Evolutionary conservation across 192 early-diverging fungal genomes (phyloP), one percentile per base, ranked within the genome.

Genomic region (Chytriomyces sp.): DNA sequence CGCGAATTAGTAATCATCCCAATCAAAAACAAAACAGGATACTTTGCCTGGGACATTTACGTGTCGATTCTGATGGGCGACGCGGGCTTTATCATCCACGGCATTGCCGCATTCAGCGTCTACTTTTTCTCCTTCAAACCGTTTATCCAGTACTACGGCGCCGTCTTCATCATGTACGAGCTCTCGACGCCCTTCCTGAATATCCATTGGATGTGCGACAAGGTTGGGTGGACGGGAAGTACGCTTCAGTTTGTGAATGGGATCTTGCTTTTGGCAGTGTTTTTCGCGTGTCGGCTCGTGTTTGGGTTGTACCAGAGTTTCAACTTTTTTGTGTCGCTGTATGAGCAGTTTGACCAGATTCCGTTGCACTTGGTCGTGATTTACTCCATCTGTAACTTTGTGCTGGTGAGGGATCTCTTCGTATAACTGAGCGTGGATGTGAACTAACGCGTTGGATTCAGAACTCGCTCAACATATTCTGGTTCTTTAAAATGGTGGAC

Each of bases 181-280:
- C 81, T 94, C n/a, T 91, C 64, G 67, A 96, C 95, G 8, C 92
- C 93, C 13, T 96, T 96, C 75, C 86, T 98, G 50, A 96, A 97
- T 80, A 87, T 92, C 76, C 92, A 97, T 87, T 98, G 95, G 95
- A 87, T 91, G 72, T 91, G 86, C 90, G 96, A 98, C 86, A 98
- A 98, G 82, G 82, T 93, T 24, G 92, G 93, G 23, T 82, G 90
- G 86, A 93, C 93, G 35, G 96, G 95, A 63, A 85, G 86, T 35
- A 86, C 81, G 18, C 80, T 92, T 44, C 96, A 96, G 81, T 71
- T 92, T 64, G 86, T 93, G 76, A 98, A 98, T 77, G 96, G 94
- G 28, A 72, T 93, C n/a, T 65, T 92, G 13, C 81, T 98, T 60
- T 76, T 98, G 28, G 69, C 73, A 26, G 81, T 89, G 6, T 98